A percentile compares a stretch with the other conserved stretches of the same genome.
Conservation (phyloP, 2,329 filamentous ascomycete genomes). For the Fusarium heterosporum region DNA sequence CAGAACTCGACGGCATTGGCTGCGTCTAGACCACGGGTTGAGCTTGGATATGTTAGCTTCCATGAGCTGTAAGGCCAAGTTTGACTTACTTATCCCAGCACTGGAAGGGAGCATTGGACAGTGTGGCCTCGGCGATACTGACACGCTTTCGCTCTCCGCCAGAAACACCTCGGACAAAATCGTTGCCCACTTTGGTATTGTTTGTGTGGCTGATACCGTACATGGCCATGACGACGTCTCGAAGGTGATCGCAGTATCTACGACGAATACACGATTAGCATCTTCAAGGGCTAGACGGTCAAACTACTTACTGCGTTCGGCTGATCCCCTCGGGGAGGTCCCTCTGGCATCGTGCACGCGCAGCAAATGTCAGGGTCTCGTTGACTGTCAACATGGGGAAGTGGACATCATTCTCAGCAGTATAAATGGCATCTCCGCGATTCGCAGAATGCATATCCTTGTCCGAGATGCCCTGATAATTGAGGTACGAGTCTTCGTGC, state of each 20-base stretch:
- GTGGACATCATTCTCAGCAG: slow-evolving; percentile 84
- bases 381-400: slow-evolving; percentile 82
- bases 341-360: slow-evolving; percentile 74
- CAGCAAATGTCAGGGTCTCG: slow-evolving; percentile 83
- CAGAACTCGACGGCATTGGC: slow-evolving; percentile 82
- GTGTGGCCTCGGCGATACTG: slow-evolving; percentile 70
- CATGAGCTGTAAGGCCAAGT: too few species aligned
- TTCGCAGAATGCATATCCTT: slow-evolving; percentile 82
- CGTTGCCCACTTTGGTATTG: slow-evolving; percentile 81
- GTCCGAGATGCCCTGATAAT: slow-evolving; percentile 81
- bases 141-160: slow-evolving; percentile 79
- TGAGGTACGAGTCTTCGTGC: slow-evolving; percentile 77
- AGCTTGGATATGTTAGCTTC: slow-evolving; percentile 46
- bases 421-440: slow-evolving; percentile 88
- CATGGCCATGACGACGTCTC: slow-evolving; percentile 80
- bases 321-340: slow-evolving; percentile 69
- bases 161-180: slow-evolving; percentile 79
- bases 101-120: slow-evolving; percentile 69
- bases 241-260: slow-evolving; percentile 61
- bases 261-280: slow-evolving; percentile 67
- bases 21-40: slow-evolving; percentile 77
- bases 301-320: slow-evolving; percentile 36
- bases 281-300: slow-evolving; percentile 38
- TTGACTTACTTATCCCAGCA: slow-evolving; percentile 70
- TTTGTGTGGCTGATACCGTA: slow-evolving; percentile 79